Evolutionary conservation across 2,329 filamentous ascomycete genomes (phyloP).

Genomic region (Dactylellina parvicollis): DNA sequence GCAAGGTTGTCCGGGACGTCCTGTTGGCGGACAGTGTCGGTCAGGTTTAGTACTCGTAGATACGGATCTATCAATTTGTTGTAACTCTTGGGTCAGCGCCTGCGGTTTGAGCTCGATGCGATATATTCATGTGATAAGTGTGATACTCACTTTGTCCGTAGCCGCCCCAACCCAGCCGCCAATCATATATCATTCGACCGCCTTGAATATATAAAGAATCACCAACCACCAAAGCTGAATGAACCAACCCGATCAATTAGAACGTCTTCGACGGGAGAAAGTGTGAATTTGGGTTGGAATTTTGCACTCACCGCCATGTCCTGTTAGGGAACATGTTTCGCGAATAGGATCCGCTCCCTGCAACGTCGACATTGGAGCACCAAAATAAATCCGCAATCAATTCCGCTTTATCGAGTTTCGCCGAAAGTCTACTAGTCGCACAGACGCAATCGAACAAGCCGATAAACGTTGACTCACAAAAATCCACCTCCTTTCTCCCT

Average conservation of each 20-base stretch:
- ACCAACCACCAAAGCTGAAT: constrained; percentile 15
- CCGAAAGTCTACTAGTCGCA: no score
- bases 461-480: no score
- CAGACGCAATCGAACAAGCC: no score
- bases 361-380: constrained; percentile 18
- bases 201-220: constrained; percentile 36
- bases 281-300: neutral
- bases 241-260: neutral
- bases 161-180: constrained; percentile 7
- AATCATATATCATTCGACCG: constrained; percentile 50
- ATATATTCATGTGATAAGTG: neutral
- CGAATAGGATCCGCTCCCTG: constrained; percentile 32
- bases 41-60: constrained; percentile 43
- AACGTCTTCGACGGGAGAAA: neutral
- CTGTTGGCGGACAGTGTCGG: constrained; percentile 20
- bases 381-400: no score
- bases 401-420: no score
- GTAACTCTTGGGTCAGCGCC: neutral
- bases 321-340: constrained; percentile 43
- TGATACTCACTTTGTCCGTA: constrained; percentile 41
- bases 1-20: constrained; percentile 17
- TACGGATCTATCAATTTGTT: constrained; percentile 27
- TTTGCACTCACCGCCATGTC: constrained; percentile 25
- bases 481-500: no score
- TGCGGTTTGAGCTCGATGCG: neutral